phyloP scores from a whole-genome alignment of 2,329 filamentous ascomycete genomes.

The Mollisiaceae sp. region DNA sequence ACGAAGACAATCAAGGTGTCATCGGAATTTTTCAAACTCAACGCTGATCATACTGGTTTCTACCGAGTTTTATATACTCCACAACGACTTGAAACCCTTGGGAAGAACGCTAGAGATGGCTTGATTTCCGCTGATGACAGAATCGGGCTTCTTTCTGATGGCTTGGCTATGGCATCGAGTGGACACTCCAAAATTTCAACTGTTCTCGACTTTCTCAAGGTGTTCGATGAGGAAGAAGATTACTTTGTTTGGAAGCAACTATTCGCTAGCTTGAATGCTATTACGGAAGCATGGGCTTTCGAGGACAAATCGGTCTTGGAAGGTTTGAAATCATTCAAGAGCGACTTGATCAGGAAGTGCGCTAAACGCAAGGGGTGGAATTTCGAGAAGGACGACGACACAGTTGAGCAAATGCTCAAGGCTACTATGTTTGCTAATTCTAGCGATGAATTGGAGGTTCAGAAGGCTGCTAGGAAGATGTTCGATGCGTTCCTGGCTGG shows the following conservation, averaged over 20 bases:
- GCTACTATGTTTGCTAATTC: slow-evolving; percentile 21
- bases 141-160: slow-evolving; percentile 72
- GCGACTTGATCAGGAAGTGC: slow-evolving; percentile 2
- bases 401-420: slow-evolving; percentile 22
- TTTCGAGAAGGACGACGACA: slow-evolving; percentile 16
- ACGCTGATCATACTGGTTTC: slow-evolving; percentile 70
- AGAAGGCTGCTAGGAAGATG: slow-evolving; percentile 20
- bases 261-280: slow-evolving; percentile 13
- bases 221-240: slow-evolving; percentile 18
- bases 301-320: slow-evolving; percentile 4
- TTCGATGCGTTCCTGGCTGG: slow-evolving; percentile 23
- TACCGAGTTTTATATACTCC: slow-evolving; percentile 71
- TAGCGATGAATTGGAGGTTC: slow-evolving; percentile 3
- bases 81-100: slow-evolving; percentile 67
- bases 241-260: slow-evolving; percentile 28
- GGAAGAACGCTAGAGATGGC: slow-evolving; percentile 54
- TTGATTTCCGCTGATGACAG: slow-evolving; percentile 71
- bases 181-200: slow-evolving; percentile 16
- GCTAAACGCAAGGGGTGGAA: slow-evolving; percentile 19
- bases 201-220: slow-evolving; percentile 14
- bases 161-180: slow-evolving; percentile 61
- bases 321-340: slow-evolving; percentile 18
- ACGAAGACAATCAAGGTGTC: slow-evolving; percentile 59
- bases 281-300: slow-evolving; percentile 24
- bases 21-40: slow-evolving; percentile 73